A percentile compares a stretch with the other conserved stretches of the same genome.
These are phyloP conservation scores for Carnegiea gigantea DNA, from an alignment of 179 eudicot species.

Conservation along the genomic window DNA sequence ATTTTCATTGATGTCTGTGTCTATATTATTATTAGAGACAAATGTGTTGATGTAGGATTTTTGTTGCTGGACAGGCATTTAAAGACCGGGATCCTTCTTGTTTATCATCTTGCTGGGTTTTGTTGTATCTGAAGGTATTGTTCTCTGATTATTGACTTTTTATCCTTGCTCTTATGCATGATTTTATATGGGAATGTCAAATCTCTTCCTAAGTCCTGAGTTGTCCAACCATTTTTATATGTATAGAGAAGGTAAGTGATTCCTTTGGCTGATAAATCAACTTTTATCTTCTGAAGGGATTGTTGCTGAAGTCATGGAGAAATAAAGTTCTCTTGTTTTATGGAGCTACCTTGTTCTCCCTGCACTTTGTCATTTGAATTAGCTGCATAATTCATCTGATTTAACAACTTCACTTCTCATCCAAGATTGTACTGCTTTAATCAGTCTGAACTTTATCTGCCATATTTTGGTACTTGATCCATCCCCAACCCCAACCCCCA, in stretches of 20 bases:
- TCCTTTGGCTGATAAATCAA: not conserved
- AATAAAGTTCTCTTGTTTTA: not conserved
- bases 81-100: conserved; percentile 65
- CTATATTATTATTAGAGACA: not conserved
- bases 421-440: not conserved
- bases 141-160: not conserved
- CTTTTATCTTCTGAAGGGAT: not conserved
- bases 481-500: not conserved
- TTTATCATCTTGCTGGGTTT: conserved; percentile 57
- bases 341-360: not conserved
- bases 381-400: not conserved
- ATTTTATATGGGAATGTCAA: not conserved
- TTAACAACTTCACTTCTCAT: not conserved
- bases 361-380: not conserved
- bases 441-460: not conserved
- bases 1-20: not conserved
- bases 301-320: not conserved
- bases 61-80: conserved; percentile 43
- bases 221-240: not conserved
- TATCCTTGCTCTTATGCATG: not conserved
- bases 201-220: not conserved
- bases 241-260: not conserved
- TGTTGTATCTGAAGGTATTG: conserved; percentile 54
- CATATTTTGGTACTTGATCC: not conserved
- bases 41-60: not conserved